Percentiles rank a stretch among this genome's conserved stretches.
phyloP scores from a whole-genome alignment of 2,329 filamentous ascomycete genomes.

The Arthrobotrys iridis region DNA sequence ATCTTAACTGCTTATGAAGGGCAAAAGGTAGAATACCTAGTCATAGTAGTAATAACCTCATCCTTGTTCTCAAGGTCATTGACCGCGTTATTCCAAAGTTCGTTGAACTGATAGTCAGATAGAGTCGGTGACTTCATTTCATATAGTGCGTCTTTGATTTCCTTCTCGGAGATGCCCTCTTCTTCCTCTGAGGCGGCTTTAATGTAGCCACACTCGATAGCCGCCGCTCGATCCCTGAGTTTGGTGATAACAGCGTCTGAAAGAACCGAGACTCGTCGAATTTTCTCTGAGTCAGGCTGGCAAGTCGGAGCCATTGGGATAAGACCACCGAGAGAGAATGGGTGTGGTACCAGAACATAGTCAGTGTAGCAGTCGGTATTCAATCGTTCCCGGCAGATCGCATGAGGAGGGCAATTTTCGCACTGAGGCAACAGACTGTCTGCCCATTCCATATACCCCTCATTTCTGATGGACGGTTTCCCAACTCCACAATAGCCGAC shows the following conservation, averaged over 20 bases:
- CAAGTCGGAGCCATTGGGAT: constrained; percentile 89
- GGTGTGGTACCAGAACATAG: constrained; percentile 85
- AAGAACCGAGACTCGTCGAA: constrained; percentile 83
- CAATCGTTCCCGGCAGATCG: constrained; percentile 83
- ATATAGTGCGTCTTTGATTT: constrained; percentile 84
- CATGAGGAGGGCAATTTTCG: constrained; percentile 88
- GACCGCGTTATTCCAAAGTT: constrained; percentile 64
- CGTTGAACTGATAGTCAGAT: constrained; percentile 58
- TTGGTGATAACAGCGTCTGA: constrained; percentile 88
- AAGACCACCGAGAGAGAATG: constrained; percentile 80
- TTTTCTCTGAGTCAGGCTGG: constrained; percentile 93
- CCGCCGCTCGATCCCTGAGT: constrained; percentile 82
- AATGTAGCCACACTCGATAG: constrained; percentile 87
- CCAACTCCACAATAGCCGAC: constrained; percentile 94
- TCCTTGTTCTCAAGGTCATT: constrained; percentile 68
- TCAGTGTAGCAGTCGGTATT: constrained; percentile 83
- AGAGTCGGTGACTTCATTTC: constrained; percentile 76
- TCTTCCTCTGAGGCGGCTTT: constrained; percentile 67
- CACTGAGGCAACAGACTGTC: constrained; percentile 79
- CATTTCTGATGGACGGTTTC: constrained; percentile 69
- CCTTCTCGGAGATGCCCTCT: constrained; percentile 81
- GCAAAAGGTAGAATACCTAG: constrained; percentile 64
- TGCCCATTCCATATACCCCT: constrained; percentile 74
- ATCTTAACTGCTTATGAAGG: constrained; percentile 51
- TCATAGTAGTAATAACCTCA: constrained; percentile 68